Conservation (phyloP, 768 basidiomycete species). For the Sarcodon aspratus region DNA sequence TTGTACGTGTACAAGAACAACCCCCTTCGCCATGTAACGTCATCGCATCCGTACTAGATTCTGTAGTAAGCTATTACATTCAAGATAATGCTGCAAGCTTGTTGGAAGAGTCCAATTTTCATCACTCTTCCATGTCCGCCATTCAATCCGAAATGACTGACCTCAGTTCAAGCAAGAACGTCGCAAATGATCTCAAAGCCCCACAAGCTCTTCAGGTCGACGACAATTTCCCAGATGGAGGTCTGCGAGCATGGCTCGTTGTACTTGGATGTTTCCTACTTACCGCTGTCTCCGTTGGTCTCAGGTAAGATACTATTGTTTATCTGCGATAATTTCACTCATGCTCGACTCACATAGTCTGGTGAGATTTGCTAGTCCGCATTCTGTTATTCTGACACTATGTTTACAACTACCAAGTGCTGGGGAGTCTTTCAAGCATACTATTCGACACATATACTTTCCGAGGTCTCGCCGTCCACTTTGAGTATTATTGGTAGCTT, state of each 20-base stretch:
- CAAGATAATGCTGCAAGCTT: too few species aligned
- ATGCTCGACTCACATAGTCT: neutral
- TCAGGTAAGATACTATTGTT: conserved; percentile 10
- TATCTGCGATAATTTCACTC: neutral
- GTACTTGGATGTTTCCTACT: conserved; percentile 20
- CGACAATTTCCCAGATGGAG: conserved; percentile 14
- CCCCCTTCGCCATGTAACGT: too few species aligned
- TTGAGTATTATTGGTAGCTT: conserved; percentile 16
- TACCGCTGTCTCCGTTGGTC: conserved; percentile 12
- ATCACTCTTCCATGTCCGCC: too few species aligned
- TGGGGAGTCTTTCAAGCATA: conserved; percentile 23
- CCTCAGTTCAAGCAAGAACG: too few species aligned
- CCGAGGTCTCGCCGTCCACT: conserved; percentile 6
- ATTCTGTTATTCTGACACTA: neutral
- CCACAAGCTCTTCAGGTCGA: neutral
- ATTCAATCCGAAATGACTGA: too few species aligned
- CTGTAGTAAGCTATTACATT: too few species aligned
- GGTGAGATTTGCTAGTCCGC: neutral
- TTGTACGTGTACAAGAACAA: too few species aligned
- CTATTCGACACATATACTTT: conserved; percentile 15
- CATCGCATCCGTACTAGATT: too few species aligned
- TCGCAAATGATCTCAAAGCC: neutral
- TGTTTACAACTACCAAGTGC: conserved; percentile 9
- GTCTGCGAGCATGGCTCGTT: conserved; percentile 18
- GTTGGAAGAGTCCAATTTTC: too few species aligned